Evolutionary conservation across 495 filamentous ascomycete species (phyloP), one percentile per base, ranked within the genome.

Genomic region (Aspergillus diversus): DNA sequence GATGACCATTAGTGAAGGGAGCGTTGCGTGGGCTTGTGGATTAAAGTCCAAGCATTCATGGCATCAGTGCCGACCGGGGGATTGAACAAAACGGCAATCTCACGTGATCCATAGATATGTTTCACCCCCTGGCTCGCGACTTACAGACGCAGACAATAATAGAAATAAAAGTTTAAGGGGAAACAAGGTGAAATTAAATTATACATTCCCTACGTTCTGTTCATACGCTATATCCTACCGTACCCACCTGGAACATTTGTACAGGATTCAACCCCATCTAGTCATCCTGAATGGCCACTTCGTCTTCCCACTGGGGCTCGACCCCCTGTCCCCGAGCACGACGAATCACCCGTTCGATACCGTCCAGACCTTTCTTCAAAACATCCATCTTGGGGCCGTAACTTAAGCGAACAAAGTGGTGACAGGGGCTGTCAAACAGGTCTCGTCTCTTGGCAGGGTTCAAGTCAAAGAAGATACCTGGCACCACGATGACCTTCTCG

Each of bases 401-500:
- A 52, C 89, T 93, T 68, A 97, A 80, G 49, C 94, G 86, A 49
- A 97, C 92, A 75, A 94, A 98, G 77, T 93, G 94, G 76, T 98
- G 94, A 75, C 94, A 98, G 53, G 94, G 94, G 51, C 87, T 91
- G 73, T 97, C 94, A 68, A 98, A 98, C 52, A 98, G 77, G 76
- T 98, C 94, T 63, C 94, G 81, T 58, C 94, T 81, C 71, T 90
- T 88, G n/a, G 89, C 87, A 12, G 94, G 94, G 78, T 98, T 97
- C 68, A 98, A 73, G 69, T 98, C 82, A 59, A 84, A 84, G 77
- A 84, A 84, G 72, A 98, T 97, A 50, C 94, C 94, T 0, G 94
- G 93, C 0, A 97, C 94, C 4, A 97, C 92, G 67, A 97, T 96
- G 61, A 95, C 90, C 81, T 94, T 95, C 83, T 97, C 91, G 66